These are phyloP conservation scores for Trichophaea hybrida DNA, from an alignment of 2,329 filamentous ascomycete species.

Conservation along the genomic window DNA sequence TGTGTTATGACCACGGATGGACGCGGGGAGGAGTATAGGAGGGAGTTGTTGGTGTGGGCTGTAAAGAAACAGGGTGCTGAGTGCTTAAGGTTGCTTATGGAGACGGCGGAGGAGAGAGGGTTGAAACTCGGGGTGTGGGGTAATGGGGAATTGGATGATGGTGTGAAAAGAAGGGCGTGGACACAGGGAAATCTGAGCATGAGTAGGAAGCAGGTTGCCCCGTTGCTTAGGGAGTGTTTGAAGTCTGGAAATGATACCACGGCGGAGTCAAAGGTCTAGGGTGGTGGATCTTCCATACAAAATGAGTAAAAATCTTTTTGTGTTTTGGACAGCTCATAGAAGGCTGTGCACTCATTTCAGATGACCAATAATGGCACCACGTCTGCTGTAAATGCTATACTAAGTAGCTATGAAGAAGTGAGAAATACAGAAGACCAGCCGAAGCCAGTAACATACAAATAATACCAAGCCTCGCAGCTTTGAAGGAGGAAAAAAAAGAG, in stretches of 20 bases:
- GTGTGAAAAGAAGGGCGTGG: constrained; percentile 48
- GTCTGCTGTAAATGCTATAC: too few species aligned
- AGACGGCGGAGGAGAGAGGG: constrained; percentile 32
- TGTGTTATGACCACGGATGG: constrained; percentile 50
- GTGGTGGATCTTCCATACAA: not conserved
- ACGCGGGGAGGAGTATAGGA: constrained; percentile 40
- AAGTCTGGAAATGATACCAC: not conserved
- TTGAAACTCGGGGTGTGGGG: constrained; percentile 45
- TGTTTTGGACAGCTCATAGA: too few species aligned
- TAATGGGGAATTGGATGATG: constrained; percentile 32
- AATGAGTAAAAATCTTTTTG: too few species aligned
- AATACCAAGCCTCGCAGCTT: too few species aligned
- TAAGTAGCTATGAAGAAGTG: too few species aligned
- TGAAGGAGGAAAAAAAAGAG: too few species aligned
- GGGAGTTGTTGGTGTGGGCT: constrained; percentile 56
- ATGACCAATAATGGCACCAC: too few species aligned
- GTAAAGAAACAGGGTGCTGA: constrained; percentile 37
- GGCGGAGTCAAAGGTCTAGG: not conserved
- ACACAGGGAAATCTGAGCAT: constrained; percentile 46
- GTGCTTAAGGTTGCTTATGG: constrained; percentile 43
- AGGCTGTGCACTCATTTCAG: too few species aligned
- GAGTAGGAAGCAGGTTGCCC: constrained; percentile 55
- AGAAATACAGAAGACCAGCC: too few species aligned
- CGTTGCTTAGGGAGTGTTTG: constrained; percentile 43
- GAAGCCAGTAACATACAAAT: too few species aligned